Percentiles rank a stretch among this genome's conserved stretches.
phyloP scores from a whole-genome alignment of 2,329 filamentous ascomycete genomes.

The Calonectria pseudoreteaudii region DNA sequence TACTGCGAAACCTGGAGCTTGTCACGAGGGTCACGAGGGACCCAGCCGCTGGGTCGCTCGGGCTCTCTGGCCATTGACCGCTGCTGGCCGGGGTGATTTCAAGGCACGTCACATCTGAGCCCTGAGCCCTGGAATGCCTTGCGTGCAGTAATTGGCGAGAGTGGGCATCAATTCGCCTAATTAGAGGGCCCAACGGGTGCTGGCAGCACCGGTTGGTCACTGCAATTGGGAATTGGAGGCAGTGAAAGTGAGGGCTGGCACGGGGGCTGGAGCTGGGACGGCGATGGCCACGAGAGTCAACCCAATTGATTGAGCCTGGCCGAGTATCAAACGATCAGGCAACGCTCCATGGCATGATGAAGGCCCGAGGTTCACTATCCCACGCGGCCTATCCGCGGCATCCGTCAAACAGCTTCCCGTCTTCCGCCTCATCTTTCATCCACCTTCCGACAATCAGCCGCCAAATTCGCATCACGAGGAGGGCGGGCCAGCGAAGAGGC shows the following conservation, averaged over 20 bases:
- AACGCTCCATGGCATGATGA: slow-evolving; percentile 14
- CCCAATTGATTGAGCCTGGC: slow-evolving; percentile 23
- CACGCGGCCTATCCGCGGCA: slow-evolving; percentile 19
- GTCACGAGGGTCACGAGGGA: slow-evolving; percentile 38
- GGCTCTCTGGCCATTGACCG: slow-evolving; percentile 24
- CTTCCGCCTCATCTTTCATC: slow-evolving; percentile 22
- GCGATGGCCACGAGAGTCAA: slow-evolving; percentile 2
- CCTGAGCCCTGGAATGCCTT: slow-evolving; percentile 14
- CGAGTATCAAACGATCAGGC: slow-evolving; percentile 20
- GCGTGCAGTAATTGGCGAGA: slow-evolving; percentile 14
- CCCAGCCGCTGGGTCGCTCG: slow-evolving; percentile 32
- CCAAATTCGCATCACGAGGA: slow-evolving; percentile 35
- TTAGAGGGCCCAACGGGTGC: background rate
- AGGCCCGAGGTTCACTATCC: slow-evolving; percentile 7
- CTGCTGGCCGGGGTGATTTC: slow-evolving; percentile 9
- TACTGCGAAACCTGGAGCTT: slow-evolving; percentile 41
- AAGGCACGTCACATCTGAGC: slow-evolving; percentile 19
- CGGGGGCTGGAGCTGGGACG: slow-evolving; percentile 5
- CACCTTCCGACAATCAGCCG: slow-evolving; percentile 23
- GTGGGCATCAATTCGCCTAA: slow-evolving; percentile 20
- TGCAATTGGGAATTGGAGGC: slow-evolving; percentile 18
- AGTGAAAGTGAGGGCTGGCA: slow-evolving; percentile 7
- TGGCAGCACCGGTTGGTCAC: background rate
- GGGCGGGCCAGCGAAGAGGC: slow-evolving; percentile 34
- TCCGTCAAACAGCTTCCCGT: slow-evolving; percentile 26